A percentile compares a stretch with the other conserved stretches of the same genome.
Evolutionary conservation across 345 rosid genomes (phyloP).

Genomic region (Sisymbrium altissimum): DNA sequence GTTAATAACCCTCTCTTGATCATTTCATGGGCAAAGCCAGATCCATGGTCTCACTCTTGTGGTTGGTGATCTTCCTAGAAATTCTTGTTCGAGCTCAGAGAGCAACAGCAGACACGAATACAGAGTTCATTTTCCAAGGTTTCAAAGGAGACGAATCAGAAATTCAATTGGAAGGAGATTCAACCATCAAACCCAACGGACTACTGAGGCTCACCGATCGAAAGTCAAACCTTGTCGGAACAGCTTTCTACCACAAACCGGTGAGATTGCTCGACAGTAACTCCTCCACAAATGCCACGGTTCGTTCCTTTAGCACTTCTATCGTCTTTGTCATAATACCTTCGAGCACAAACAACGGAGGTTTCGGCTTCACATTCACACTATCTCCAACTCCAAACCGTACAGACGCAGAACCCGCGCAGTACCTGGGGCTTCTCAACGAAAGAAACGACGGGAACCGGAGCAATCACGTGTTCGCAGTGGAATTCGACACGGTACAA

Average conservation of each 20-base stretch:
- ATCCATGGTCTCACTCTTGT: neutral
- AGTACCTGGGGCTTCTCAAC: slow-evolving; percentile 55
- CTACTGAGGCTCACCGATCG: slow-evolving; percentile 29
- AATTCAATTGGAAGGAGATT: neutral
- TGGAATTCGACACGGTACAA: slow-evolving; percentile 61
- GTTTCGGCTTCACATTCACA: slow-evolving; percentile 55
- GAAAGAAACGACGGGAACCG: neutral
- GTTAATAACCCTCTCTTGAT: too few relatives aligned
- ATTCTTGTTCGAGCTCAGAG: slow-evolving; percentile 9
- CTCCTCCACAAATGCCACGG: neutral
- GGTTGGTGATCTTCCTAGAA: neutral
- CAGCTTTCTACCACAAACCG: slow-evolving; percentile 28
- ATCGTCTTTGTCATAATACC: slow-evolving; percentile 50
- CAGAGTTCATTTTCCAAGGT: slow-evolving; percentile 26
- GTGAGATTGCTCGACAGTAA: slow-evolving; percentile 10
- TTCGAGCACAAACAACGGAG: slow-evolving; percentile 37
- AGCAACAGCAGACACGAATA: neutral
- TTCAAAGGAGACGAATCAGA: slow-evolving; percentile 9
- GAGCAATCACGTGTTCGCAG: slow-evolving; percentile 48
- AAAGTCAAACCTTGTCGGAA: neutral
- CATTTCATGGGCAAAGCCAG: neutral
- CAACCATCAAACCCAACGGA: slow-evolving; percentile 16
- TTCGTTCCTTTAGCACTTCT: slow-evolving; percentile 45
- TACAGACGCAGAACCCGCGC: slow-evolving; percentile 33
- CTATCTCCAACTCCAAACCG: slow-evolving; percentile 42